A percentile compares a stretch with the other conserved stretches of the same genome.
These are phyloP conservation scores for Myxozyma nipponensis DNA, from an alignment of 805 yeast species.

Conservation along the genomic window DNA sequence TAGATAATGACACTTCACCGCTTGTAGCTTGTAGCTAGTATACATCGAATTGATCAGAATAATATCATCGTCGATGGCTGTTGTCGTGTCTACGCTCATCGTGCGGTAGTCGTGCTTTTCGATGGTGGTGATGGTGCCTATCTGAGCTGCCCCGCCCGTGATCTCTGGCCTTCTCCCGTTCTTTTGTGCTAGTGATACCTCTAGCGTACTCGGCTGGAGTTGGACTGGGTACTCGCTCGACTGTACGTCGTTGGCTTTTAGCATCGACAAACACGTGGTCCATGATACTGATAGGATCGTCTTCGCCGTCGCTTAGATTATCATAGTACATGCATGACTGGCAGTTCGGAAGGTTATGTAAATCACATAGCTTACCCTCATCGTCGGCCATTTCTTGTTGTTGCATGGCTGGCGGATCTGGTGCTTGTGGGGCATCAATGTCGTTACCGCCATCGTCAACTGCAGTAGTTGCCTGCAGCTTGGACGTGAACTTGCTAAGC, in stretches of 20 bases:
- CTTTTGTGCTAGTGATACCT: neutral
- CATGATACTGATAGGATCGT: constrained; percentile 14
- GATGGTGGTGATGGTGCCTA: neutral
- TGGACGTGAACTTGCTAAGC: constrained; percentile 33
- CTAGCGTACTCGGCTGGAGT: neutral
- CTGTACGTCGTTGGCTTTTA: constrained; percentile 4
- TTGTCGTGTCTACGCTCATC: neutral
- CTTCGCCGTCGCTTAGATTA: constrained; percentile 25
- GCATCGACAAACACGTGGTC: constrained; percentile 18
- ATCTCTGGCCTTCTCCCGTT: neutral
- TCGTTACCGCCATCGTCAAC: neutral
- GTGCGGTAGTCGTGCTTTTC: neutral
- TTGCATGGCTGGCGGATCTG: constrained; percentile 2
- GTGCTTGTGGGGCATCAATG: constrained; percentile 4
- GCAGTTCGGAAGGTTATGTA: constrained; percentile 29
- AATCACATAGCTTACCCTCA: constrained; percentile 18
- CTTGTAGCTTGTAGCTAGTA: too few species aligned
- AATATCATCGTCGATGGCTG: neutral
- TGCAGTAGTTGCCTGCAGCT: constrained; percentile 22
- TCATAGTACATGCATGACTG: constrained; percentile 30
- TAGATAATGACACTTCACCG: too few species aligned
- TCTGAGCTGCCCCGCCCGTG: too few species aligned
- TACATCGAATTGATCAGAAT: too few species aligned
- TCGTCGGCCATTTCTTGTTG: neutral
- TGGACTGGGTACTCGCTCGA: neutral